Percentiles rank a stretch among this genome's conserved stretches.
These are phyloP conservation scores for Solanum piurae DNA, from an alignment of 257 asterid genomes.

Conservation along the genomic window DNA sequence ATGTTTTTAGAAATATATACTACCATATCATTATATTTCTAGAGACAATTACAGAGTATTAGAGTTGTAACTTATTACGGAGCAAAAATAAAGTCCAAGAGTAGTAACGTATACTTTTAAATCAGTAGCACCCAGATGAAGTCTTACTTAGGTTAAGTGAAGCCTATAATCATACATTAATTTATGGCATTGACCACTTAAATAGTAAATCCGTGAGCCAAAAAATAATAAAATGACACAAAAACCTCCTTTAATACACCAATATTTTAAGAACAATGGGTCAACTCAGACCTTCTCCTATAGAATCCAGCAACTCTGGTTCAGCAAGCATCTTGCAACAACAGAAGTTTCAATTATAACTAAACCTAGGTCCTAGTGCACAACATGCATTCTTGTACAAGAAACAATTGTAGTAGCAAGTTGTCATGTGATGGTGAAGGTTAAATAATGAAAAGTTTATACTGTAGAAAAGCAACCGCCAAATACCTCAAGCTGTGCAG, in stretches of 20 bases:
- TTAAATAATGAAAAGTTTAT: not conserved
- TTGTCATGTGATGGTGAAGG: not conserved
- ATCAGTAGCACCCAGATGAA: not conserved
- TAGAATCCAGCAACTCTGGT: not conserved
- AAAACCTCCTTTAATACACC: not conserved
- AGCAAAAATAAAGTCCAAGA: not conserved
- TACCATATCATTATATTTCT: not conserved
- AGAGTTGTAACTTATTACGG: not conserved
- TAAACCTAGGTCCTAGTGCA: not conserved
- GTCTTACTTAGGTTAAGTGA: not conserved
- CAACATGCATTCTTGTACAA: not conserved
- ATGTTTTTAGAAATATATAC: not conserved
- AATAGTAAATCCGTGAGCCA: not conserved
- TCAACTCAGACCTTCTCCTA: not conserved
- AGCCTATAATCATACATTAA: not conserved
- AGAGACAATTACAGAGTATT: not conserved
- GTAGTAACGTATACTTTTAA: not conserved
- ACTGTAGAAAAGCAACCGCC: not conserved
- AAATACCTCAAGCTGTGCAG: conserved; percentile 97
- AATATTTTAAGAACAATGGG: not conserved
- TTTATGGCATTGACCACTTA: not conserved
- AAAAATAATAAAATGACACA: not conserved
- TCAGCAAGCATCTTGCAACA: not conserved
- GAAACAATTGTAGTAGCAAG: not conserved
- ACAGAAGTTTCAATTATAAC: not conserved